Evolutionary conservation across 2,329 filamentous ascomycete genomes (phyloP).

Genomic region (Huntiella omanensis): DNA sequence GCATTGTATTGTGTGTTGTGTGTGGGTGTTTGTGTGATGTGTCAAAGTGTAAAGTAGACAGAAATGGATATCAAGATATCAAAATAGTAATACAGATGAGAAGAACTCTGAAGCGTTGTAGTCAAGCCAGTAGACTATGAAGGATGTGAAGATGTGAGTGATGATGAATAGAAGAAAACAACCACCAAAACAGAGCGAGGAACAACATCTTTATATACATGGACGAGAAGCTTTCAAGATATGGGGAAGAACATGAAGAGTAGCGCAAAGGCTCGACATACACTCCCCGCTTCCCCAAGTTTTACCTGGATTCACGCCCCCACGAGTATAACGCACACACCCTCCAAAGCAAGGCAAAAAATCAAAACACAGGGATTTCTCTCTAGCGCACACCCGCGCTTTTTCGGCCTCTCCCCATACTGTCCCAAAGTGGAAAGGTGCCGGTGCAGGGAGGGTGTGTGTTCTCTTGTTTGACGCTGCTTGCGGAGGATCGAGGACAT

Average conservation of each 20-base stretch:
- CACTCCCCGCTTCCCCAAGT: neutral
- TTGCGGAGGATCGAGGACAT: neutral
- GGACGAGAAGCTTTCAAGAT: neutral
- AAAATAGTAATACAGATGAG: neutral
- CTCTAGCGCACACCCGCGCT: neutral
- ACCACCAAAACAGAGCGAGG: neutral
- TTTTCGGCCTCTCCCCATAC: too few species aligned
- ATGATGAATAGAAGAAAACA: conserved; percentile 9
- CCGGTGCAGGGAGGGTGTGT: neutral
- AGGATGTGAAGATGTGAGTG: conserved; percentile 6
- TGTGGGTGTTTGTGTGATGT: neutral
- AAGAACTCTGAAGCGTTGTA: neutral
- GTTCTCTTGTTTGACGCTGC: neutral
- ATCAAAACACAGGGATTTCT: neutral
- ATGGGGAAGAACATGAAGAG: too few species aligned
- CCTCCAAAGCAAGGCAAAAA: neutral
- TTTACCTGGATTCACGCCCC: neutral
- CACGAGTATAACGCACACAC: too few species aligned
- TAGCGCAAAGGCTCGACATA: too few species aligned
- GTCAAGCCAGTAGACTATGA: conserved; percentile 6
- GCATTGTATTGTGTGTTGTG: conserved; percentile 5
- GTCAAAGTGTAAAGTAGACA: neutral
- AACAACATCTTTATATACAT: conserved; percentile 9
- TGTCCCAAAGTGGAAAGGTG: too few species aligned
- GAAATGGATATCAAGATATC: conserved; percentile 1